Conservation (phyloP, 768 basidiomycete species). For the Suillus subaureus region DNA sequence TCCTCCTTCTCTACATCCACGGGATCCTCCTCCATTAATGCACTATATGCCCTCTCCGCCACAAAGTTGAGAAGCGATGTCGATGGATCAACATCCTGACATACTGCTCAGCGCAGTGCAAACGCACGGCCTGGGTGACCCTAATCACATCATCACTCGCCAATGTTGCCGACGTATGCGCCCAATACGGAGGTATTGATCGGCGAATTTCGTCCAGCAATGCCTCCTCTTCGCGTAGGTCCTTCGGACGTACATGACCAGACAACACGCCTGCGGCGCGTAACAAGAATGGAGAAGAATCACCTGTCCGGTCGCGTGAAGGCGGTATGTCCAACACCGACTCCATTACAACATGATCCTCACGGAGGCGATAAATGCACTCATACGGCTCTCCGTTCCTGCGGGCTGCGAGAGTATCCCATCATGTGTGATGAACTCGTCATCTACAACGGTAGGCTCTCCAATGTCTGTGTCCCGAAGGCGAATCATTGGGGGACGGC, state of each 20-base stretch:
- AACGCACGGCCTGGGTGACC: constrained; percentile 83
- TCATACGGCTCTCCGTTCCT: constrained; percentile 75
- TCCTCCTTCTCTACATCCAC: constrained; percentile 76
- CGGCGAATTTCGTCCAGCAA: constrained; percentile 79
- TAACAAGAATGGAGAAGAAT: constrained; percentile 75
- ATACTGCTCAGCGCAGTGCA: constrained; percentile 87
- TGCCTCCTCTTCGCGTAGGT: constrained; percentile 77
- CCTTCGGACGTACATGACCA: constrained; percentile 60
- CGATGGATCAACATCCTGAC: constrained; percentile 88
- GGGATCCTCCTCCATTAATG: constrained; percentile 52
- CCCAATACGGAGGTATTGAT: constrained; percentile 76
- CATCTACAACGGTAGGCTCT: constrained; percentile 84
- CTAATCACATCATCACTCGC: constrained; percentile 85
- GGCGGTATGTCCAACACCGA: constrained; percentile 84
- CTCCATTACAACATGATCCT: constrained; percentile 87
- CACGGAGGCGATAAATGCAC: constrained; percentile 76
- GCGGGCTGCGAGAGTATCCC: constrained; percentile 64
- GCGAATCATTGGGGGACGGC: constrained; percentile 84
- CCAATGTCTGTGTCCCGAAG: constrained; percentile 90
- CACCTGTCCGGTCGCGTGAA: constrained; percentile 53
- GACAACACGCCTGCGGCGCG: constrained; percentile 71
- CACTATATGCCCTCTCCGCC: constrained; percentile 61
- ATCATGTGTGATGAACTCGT: constrained; percentile 85
- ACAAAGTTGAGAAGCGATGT: constrained; percentile 79
- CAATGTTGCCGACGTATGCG: constrained; percentile 78